These are phyloP conservation scores for Myxozyma sirexii DNA, from an alignment of 805 yeast genomes.

Conservation along the genomic window DNA sequence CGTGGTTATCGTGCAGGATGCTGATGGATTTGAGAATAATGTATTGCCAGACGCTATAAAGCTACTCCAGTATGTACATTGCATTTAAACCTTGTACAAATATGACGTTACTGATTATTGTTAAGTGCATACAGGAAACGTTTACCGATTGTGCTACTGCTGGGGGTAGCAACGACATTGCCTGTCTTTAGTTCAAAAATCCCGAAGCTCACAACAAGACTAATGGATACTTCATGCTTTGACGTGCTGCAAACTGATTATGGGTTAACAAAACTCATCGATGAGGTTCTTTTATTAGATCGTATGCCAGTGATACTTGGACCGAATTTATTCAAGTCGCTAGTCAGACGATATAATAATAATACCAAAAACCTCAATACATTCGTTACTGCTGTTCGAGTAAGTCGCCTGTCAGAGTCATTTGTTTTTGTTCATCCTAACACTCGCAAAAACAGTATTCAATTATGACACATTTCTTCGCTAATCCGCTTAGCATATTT, in stretches of 20 bases:
- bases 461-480: conserved; percentile 43
- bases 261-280: conserved; percentile 21
- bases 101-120: not conserved
- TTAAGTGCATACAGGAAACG: conserved; percentile 37
- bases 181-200: conserved; percentile 44
- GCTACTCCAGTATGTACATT: conserved; percentile 37
- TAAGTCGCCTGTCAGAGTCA: conserved; percentile 12
- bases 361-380: conserved; percentile 25
- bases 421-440: not conserved
- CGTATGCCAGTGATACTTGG: conserved; percentile 21
- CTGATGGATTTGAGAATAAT: conserved; percentile 44
- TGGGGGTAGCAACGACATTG: conserved; percentile 44
- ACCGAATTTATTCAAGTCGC: conserved; percentile 10
- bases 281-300: conserved; percentile 15
- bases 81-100: not conserved
- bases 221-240: conserved; percentile 38
- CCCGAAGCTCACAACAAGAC: conserved; percentile 37
- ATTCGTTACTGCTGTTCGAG: conserved; percentile 29
- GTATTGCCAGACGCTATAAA: conserved; percentile 40
- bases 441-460: conserved; percentile 36
- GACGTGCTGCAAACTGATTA: conserved; percentile 35
- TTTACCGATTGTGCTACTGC: conserved; percentile 42
- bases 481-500: conserved; percentile 44
- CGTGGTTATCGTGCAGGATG: conserved; percentile 44
- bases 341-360: conserved; percentile 11